Percentiles rank a stretch among this genome's conserved stretches.
Evolutionary conservation across 2,329 filamentous ascomycete species (phyloP).

Genomic region (Emericellopsis cladophorae): DNA sequence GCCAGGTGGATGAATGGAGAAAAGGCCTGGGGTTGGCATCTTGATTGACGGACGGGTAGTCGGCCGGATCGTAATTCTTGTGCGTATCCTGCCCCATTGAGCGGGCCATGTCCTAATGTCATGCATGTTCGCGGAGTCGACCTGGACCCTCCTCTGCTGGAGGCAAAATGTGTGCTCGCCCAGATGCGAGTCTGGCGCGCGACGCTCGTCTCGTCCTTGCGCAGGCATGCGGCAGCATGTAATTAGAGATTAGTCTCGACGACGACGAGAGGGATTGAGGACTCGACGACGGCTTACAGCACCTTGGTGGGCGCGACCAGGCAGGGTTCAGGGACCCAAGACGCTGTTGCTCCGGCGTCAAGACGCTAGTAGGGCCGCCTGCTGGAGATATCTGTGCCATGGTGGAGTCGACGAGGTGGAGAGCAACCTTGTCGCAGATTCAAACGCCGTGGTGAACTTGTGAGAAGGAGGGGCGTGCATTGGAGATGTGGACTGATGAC

Average conservation of each 20-base stretch:
- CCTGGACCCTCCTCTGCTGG: conserved; percentile 1
- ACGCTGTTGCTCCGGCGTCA: neutral
- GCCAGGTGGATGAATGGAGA: too few species aligned
- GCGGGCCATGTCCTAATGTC: conserved; percentile 4
- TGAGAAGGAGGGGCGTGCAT: conserved; percentile 1
- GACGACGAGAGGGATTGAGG: neutral
- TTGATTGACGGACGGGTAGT: neutral
- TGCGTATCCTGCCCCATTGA: conserved; percentile 1
- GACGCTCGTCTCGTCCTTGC: neutral
- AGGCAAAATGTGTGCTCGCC: conserved; percentile 1
- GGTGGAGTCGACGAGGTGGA: conserved; percentile 1
- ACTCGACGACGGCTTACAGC: too few species aligned
- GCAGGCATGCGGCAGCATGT: too few species aligned
- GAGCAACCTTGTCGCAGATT: neutral
- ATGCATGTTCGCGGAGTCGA: conserved; percentile 3
- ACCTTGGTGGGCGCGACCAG: neutral
- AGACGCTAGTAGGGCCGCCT: conserved; percentile 1
- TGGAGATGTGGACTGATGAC: neutral
- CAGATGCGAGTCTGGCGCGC: neutral
- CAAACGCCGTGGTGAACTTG: neutral
- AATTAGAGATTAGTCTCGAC: neutral
- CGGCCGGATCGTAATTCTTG: conserved; percentile 2
- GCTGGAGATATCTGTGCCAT: neutral
- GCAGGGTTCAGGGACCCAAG: conserved; percentile 1
- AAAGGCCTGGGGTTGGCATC: too few species aligned